A percentile compares a stretch with the other conserved stretches of the same genome.
Evolutionary conservation across 192 early-diverging fungal genomes (phyloP).

Genomic region (Coemansia sp.): DNA sequence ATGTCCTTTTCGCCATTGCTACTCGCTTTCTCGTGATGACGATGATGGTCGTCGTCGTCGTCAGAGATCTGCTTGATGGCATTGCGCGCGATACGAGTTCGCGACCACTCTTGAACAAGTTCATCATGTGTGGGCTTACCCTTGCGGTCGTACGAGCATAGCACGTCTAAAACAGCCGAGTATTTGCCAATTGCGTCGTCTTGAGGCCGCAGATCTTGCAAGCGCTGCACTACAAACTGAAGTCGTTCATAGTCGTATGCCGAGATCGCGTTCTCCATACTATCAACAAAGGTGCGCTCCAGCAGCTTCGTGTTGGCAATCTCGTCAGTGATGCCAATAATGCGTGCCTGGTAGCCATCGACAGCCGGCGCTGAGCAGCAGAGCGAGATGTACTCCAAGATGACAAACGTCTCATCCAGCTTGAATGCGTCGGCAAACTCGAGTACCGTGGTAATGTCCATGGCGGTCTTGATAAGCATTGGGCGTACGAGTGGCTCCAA

Average conservation of each 20-base stretch:
- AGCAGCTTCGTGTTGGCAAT: slow-evolving; percentile 64
- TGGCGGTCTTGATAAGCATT: slow-evolving; percentile 62
- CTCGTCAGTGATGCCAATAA: slow-evolving; percentile 56
- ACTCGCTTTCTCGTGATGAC: background rate
- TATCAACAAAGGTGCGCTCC: slow-evolving; percentile 53
- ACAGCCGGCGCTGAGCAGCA: slow-evolving; percentile 39
- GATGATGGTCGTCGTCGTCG: background rate
- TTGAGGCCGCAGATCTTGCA: slow-evolving; percentile 56
- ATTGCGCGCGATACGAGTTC: slow-evolving; percentile 25
- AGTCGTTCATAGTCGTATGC: slow-evolving; percentile 73
- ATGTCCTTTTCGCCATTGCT: background rate
- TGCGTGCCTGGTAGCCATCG: slow-evolving; percentile 57
- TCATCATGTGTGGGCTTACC: slow-evolving; percentile 55
- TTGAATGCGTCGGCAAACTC: slow-evolving; percentile 72
- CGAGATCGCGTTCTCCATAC: slow-evolving; percentile 52
- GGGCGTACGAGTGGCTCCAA: slow-evolving; percentile 61
- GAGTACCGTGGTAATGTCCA: slow-evolving; percentile 64
- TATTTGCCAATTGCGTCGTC: slow-evolving; percentile 47
- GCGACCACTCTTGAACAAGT: slow-evolving; percentile 44
- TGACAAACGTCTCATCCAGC: slow-evolving; percentile 41
- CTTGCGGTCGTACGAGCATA: slow-evolving; percentile 60
- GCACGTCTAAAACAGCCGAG: slow-evolving; percentile 59
- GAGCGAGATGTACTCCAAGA: slow-evolving; percentile 55
- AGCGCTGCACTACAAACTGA: slow-evolving; percentile 62
- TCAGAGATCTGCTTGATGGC: slow-evolving; percentile 9